These are phyloP conservation scores for Mycogone perniciosa DNA, from an alignment of 2,329 filamentous ascomycete genomes.

Conservation along the genomic window DNA sequence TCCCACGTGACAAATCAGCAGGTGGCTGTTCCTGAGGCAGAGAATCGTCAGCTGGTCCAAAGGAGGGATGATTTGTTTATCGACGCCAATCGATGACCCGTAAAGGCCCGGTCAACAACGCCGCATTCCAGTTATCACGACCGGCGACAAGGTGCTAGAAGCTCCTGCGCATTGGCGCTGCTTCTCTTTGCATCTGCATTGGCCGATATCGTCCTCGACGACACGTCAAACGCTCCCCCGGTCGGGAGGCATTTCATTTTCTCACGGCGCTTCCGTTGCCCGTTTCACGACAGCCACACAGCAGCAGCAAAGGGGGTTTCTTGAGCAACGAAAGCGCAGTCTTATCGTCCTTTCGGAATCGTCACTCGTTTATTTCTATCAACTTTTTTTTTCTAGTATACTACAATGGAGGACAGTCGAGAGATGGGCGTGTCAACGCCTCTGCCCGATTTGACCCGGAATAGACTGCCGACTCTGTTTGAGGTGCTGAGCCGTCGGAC, in stretches of 20 bases:
- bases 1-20: constrained; percentile 22
- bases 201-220: not conserved
- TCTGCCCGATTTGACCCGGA: constrained; percentile 58
- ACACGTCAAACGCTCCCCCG: constrained; percentile 2
- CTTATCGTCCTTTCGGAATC: not conserved
- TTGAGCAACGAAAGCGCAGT: not conserved
- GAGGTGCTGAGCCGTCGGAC: constrained; percentile 93
- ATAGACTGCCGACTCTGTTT: constrained; percentile 87
- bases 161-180: constrained; percentile 18
- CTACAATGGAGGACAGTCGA: constrained; percentile 19
- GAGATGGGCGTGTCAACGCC: constrained; percentile 42
- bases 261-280: constrained; percentile 7
- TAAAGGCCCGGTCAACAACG: constrained; percentile 8
- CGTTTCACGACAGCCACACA: constrained; percentile 7
- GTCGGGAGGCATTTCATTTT: constrained; percentile 3
- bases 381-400: not conserved
- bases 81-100: constrained; percentile 11
- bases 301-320: not conserved
- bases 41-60: constrained; percentile 5
- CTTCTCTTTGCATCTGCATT: constrained; percentile 9
- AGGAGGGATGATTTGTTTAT: constrained; percentile 3
- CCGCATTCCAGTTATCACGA: constrained; percentile 17
- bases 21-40: constrained; percentile 11
- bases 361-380: constrained; percentile 5
- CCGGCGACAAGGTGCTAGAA: constrained; percentile 12